phyloP scores from a whole-genome alignment of 306 rosid species.

The Quercus cerris region DNA sequence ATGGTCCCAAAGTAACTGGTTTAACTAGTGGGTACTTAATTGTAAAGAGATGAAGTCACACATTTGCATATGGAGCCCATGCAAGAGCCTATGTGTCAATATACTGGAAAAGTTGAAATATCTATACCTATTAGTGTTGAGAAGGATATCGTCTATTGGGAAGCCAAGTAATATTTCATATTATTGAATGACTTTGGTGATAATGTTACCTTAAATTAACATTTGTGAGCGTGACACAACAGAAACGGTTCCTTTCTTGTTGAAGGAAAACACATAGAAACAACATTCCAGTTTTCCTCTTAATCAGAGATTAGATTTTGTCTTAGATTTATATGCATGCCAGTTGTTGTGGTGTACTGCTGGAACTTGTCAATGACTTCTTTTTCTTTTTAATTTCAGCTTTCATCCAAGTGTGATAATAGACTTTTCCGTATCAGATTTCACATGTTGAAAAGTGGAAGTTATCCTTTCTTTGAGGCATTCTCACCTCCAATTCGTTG shows the following conservation, averaged over 20 bases:
- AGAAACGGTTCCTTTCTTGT: too few species aligned
- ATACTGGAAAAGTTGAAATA: background rate
- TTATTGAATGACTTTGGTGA: background rate
- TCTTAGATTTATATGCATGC: background rate
- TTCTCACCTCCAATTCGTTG: constrained; percentile 75
- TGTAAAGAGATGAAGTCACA: background rate
- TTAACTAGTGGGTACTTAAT: background rate
- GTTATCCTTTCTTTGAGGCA: constrained; percentile 67
- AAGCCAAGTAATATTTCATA: background rate
- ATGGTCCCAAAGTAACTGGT: background rate
- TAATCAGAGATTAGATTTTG: background rate
- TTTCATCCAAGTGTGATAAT: constrained; percentile 90
- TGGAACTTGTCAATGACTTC: constrained; percentile 25
- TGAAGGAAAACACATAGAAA: too few species aligned
- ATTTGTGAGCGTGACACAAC: too few species aligned
- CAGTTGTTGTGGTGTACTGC: constrained; percentile 18
- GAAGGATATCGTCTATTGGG: too few species aligned
- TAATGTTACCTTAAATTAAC: background rate
- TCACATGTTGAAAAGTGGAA: constrained; percentile 48
- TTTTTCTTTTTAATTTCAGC: constrained; percentile 51
- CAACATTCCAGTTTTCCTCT: too few species aligned
- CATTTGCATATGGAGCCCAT: background rate
- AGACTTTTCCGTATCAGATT: constrained; percentile 75
- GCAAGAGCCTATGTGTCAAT: background rate
- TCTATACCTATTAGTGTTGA: too few species aligned